phyloP scores from a whole-genome alignment of 2,329 filamentous ascomycete genomes.

The Aureobasidium mangrovei region DNA sequence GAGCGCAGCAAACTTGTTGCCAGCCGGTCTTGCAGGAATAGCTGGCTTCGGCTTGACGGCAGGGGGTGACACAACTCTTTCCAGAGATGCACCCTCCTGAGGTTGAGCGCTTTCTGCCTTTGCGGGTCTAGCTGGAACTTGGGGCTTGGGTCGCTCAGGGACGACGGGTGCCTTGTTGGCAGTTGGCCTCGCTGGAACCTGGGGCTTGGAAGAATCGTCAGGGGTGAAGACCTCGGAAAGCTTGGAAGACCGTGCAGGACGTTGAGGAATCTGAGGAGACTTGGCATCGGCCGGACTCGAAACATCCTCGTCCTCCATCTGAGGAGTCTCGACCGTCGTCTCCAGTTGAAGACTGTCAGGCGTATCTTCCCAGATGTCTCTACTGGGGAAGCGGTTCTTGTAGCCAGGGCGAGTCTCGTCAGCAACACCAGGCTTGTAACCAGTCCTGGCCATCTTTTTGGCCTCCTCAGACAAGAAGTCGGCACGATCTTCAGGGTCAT shows the following conservation, averaged over 20 bases:
- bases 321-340: conserved; percentile 53
- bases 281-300: conserved; percentile 8
- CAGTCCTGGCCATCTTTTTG: conserved; percentile 52
- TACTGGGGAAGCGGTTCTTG: conserved; percentile 74
- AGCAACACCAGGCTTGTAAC: conserved; percentile 46
- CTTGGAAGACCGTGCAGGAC: conserved; percentile 25
- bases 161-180: conserved; percentile 42
- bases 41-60: conserved; percentile 68
- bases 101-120: conserved; percentile 37
- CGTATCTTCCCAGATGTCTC: conserved; percentile 89
- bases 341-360: conserved; percentile 75
- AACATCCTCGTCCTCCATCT: conserved; percentile 26
- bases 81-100: conserved; percentile 26
- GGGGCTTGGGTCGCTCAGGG: conserved; percentile 54
- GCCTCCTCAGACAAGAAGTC: conserved; percentile 37
- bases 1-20: conserved; percentile 81
- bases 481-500: conserved; percentile 33
- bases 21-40: conserved; percentile 67
- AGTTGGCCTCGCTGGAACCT: conserved; percentile 63
- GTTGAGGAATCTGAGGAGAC: conserved; percentile 21
- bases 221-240: conserved; percentile 26
- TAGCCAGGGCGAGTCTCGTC: conserved; percentile 47
- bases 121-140: conserved; percentile 50
- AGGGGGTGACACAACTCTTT: conserved; percentile 31
- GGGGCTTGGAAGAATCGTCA: conserved; percentile 64